Evolutionary conservation across 257 asterid species (phyloP), one percentile per base, ranked within the genome.

Genomic region (Osmanthus fragrans): DNA sequence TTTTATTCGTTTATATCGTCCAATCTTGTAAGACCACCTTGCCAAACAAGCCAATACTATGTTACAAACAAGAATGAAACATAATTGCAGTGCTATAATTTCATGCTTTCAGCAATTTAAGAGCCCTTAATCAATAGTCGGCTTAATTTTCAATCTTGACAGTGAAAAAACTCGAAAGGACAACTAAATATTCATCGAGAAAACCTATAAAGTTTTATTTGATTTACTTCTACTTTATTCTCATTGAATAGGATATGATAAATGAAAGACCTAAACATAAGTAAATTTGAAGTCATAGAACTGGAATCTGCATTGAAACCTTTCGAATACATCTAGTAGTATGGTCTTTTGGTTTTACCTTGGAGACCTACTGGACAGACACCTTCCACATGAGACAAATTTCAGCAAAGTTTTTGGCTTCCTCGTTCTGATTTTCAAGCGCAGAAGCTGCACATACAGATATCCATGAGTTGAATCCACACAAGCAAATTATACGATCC

Each of bases 351-450:
- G 58, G 58, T 42, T 32, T 75, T 85, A 84, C 84, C 89, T 89
- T 85, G 96, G 87, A 83, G 96, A 91, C 82, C 88, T 90, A 76
- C 87, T n/a, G 16, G 97, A 80, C 78, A 89, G 87, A 73, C 97
- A 94, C 87, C 82, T 88, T 77, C 97, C 97, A 15, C 98, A 94
- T 5, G 92, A 85, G 64, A 94, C 89, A 15, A 78, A 88, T 85
- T 82, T 90, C 87, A 94, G 87, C 85, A 91, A 76, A 54, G 88
- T 69, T 21, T 74, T 90, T 11, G 94, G 87, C 82, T 83, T 91
- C 88, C 94, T 91, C 27, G 90, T 51, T 80, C 92, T 82, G 21
- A 89, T 76, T 79, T 81, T 91, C 91, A 90, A 81, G 19, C 91
- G 94, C 11, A 89, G 87, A 77, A 87, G 87, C 97, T 94, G 94